Conservation (phyloP, 352 stramenopile species). For the Aphanomyces invadans region DNA sequence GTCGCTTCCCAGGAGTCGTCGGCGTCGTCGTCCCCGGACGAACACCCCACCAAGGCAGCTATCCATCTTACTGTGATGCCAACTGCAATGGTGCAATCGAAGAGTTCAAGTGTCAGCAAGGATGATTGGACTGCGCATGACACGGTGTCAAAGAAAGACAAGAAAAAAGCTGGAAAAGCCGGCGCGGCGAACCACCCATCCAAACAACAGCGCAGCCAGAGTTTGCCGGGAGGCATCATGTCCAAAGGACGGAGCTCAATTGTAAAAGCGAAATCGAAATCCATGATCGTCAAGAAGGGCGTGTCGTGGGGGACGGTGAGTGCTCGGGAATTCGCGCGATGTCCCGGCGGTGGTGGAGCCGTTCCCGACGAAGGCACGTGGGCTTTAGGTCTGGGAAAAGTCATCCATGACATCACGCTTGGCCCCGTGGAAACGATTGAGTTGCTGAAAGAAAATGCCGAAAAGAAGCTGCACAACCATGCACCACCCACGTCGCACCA, state of each 20-base stretch:
- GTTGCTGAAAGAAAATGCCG: background rate
- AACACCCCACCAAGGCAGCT: background rate
- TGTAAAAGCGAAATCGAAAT: conserved; percentile 33
- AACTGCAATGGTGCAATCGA: background rate
- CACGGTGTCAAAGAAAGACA: conserved; percentile 29
- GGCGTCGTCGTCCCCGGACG: background rate
- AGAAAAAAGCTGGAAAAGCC: conserved; percentile 49
- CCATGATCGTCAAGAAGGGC: conserved; percentile 50
- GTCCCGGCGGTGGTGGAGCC: conserved; percentile 61
- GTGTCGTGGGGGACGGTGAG: conserved; percentile 68
- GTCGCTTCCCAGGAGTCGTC: background rate
- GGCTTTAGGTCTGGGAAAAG: conserved; percentile 59
- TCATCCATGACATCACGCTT: conserved; percentile 53
- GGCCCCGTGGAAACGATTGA: conserved; percentile 38
- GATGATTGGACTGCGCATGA: background rate
- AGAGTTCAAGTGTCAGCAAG: background rate
- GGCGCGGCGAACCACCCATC: background rate
- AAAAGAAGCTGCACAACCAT: background rate
- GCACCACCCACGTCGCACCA: background rate
- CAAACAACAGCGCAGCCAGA: conserved; percentile 64
- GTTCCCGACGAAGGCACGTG: conserved; percentile 79
- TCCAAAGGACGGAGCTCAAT: conserved; percentile 24
- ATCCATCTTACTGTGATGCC: background rate
- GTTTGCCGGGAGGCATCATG: conserved; percentile 38
- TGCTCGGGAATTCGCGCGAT: conserved; percentile 67